Evolutionary conservation across 2,329 filamentous ascomycete genomes (phyloP).

Genomic region (Epichloe coenophiala): DNA sequence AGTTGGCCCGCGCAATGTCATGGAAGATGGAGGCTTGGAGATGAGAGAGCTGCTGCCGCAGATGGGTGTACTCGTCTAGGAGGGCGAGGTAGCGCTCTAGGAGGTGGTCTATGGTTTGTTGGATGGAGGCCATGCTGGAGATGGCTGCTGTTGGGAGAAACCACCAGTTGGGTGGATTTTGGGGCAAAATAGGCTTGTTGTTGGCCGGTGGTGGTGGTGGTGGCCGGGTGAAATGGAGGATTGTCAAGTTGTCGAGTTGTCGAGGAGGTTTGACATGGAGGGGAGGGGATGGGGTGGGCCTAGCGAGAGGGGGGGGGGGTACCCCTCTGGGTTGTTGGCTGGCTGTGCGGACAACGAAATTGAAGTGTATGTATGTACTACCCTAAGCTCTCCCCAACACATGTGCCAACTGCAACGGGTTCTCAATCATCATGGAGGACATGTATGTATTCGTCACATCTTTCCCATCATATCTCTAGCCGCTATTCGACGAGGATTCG

Average conservation of each 20-base stretch:
- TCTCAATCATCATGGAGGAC: neutral
- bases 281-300: too few relatives aligned
- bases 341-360: too few relatives aligned
- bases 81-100: constrained; percentile 52
- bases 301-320: too few relatives aligned
- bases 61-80: constrained; percentile 51
- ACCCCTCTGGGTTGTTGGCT: too few relatives aligned
- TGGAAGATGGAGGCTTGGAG: constrained; percentile 44
- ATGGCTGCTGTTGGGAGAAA: neutral
- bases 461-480: too few relatives aligned
- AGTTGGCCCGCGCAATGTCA: constrained; percentile 61
- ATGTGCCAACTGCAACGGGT: neutral
- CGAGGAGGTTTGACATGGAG: too few relatives aligned
- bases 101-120: constrained; percentile 43
- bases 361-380: too few relatives aligned
- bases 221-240: too few relatives aligned
- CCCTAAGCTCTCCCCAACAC: too few relatives aligned
- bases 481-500: neutral
- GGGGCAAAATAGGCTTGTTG: too few relatives aligned
- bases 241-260: too few relatives aligned
- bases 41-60: constrained; percentile 39
- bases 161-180: neutral
- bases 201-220: too few relatives aligned
- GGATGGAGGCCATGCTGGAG: constrained; percentile 6
- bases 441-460: neutral